Percentiles rank a stretch among this genome's conserved stretches.
Evolutionary conservation across 768 basidiomycete genomes (phyloP).

Genomic region (Dioszegia crocea): DNA sequence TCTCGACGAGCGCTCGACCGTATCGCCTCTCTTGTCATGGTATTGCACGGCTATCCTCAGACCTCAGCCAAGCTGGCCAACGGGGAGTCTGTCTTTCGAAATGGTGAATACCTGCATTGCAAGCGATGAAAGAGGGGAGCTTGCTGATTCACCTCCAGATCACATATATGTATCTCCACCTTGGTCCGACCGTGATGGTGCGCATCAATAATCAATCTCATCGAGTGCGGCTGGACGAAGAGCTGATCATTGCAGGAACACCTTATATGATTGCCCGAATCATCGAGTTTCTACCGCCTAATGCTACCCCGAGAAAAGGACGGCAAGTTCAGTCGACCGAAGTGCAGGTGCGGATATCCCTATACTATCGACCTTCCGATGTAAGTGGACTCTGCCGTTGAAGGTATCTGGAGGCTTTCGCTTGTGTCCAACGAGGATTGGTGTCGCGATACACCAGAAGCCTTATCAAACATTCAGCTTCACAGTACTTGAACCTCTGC

Average conservation of each 20-base stretch:
- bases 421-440: too few relatives aligned
- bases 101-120: conserved; percentile 33
- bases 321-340: conserved; percentile 21
- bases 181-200: conserved; percentile 83
- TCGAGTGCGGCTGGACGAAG: background rate
- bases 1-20: background rate
- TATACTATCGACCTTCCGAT: conserved; percentile 95
- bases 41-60: conserved; percentile 24
- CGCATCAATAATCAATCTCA: too few relatives aligned
- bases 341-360: conserved; percentile 74
- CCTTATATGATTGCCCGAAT: conserved; percentile 94
- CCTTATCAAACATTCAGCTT: too few relatives aligned
- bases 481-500: too few relatives aligned
- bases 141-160: conserved; percentile 56
- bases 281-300: conserved; percentile 89
- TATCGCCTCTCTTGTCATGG: conserved; percentile 14
- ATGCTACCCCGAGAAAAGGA: conserved; percentile 52
- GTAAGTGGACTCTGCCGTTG: conserved; percentile 19
- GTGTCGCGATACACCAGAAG: too few relatives aligned
- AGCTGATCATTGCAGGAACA: conserved; percentile 52
- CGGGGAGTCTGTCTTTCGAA: conserved; percentile 39
- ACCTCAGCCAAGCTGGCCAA: conserved; percentile 40
- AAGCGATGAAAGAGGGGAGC: background rate
- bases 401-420: too few relatives aligned
- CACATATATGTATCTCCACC: conserved; percentile 95